A percentile compares a stretch with the other conserved stretches of the same genome.
Evolutionary conservation across 2,329 filamentous ascomycete species (phyloP).

Genomic region (Rhynchosporium graminicola): DNA sequence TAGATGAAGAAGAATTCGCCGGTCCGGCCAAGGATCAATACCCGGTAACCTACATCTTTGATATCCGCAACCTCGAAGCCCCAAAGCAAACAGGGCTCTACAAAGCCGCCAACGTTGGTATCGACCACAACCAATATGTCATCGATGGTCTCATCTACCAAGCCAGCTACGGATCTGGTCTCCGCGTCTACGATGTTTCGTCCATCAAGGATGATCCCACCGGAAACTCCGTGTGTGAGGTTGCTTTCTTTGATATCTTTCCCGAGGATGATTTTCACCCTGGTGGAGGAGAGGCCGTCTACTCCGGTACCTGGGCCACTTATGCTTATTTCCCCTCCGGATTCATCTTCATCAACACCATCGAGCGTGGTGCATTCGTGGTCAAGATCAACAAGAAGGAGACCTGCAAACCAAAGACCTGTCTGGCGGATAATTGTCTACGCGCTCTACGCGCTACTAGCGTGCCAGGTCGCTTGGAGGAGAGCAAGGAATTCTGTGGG

Average conservation of each 20-base stretch:
- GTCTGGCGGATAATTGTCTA: conserved; percentile 42
- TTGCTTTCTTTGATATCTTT: conserved; percentile 41
- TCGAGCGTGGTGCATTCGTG: conserved; percentile 45
- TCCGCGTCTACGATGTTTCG: conserved; percentile 42
- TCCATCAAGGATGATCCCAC: conserved; percentile 41
- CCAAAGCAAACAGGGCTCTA: conserved; percentile 48
- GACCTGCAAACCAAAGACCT: conserved; percentile 14
- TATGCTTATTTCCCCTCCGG: conserved; percentile 45
- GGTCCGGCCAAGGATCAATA: conserved; percentile 47
- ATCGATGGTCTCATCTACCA: conserved; percentile 47
- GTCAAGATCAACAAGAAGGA: conserved; percentile 25
- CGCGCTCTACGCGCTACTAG: conserved; percentile 40
- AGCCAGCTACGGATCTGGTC: conserved; percentile 52
- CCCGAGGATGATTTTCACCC: conserved; percentile 33
- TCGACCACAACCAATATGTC: conserved; percentile 52
- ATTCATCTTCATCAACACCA: conserved; percentile 41
- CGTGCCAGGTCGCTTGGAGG: conserved; percentile 34
- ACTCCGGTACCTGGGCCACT: conserved; percentile 47
- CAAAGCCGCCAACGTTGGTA: conserved; percentile 42
- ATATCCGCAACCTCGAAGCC: conserved; percentile 44
- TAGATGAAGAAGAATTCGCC: conserved; percentile 47
- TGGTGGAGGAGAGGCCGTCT: conserved; percentile 43
- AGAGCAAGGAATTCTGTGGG: conserved; percentile 41
- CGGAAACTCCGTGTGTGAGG: conserved; percentile 45
- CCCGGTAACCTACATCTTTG: conserved; percentile 54